Base-by-base conservation (phyloP, 768 basidiomycete genomes). In the Lentinula edodes region DNA sequence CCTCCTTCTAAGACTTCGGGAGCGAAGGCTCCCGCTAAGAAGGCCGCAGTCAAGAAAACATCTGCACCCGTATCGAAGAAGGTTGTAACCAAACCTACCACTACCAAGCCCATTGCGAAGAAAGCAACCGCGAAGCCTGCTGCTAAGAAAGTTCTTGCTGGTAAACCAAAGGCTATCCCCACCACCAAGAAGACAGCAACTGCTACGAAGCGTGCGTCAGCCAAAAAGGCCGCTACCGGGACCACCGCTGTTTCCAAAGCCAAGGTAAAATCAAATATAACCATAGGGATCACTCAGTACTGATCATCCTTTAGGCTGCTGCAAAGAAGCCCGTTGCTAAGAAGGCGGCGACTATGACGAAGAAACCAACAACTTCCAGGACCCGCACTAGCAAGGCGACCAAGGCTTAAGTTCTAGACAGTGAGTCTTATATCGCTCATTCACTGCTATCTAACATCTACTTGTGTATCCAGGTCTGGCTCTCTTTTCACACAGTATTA, bases 211-310 rank as follows among this genome's bases (percentile, higher is more conserved):
- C 77, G 83, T 38, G 83, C 79, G 36, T 51, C 78, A 1, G 84
- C 81, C 8, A 90, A 90, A 80, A 90, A 89, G 83, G 76, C 78
- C 64, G 75, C 80, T 28, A 86, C 82, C 42, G 84, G 86, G 8
- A 74, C 76, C 0, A 76, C 74, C 10, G 66, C 71, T 38, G 76
- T 75, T 39, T 74, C 74, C 12, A 72, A 70, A 7, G 73, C 75
- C 64, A 78, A 77, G 67, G 55, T 56, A 32, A 3, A 48, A 28
- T 45, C 13, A 9, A n/a, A 20, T 16, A 12, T n/a, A 5, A 15
- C 41, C 16, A 7, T 43, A 6, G 15, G 16, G 20, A 5, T 18
- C 1, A 13, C 7, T 38, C 6, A 20, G 5, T 16, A 20, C 15
- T 55, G 16, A 55, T 18, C 10, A 20, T 41, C 1, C 10, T 56